These are phyloP conservation scores for Teratosphaeria viscida DNA, from an alignment of 2,329 filamentous ascomycete genomes.

Conservation along the genomic window DNA sequence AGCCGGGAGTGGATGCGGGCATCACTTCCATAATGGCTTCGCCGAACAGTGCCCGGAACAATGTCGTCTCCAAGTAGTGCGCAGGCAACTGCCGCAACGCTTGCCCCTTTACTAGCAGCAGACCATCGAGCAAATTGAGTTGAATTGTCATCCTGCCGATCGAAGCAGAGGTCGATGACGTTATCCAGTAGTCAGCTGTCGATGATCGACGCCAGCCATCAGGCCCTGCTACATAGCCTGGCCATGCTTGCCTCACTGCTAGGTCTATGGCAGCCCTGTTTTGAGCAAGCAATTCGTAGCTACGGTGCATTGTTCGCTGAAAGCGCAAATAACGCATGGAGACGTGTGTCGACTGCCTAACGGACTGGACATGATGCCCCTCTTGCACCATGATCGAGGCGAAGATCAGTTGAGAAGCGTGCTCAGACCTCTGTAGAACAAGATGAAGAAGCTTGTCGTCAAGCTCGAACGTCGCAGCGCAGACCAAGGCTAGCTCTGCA, in stretches of 20 bases:
- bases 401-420: conserved; percentile 12
- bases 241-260: conserved; percentile 31
- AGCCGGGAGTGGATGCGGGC: conserved; percentile 43
- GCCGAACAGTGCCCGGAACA: conserved; percentile 45
- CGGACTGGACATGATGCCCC: background rate
- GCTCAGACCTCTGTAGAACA: conserved; percentile 6
- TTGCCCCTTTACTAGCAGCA: conserved; percentile 40
- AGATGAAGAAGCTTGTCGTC: conserved; percentile 10
- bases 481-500: conserved; percentile 48
- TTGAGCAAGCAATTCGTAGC: conserved; percentile 3
- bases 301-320: conserved; percentile 10
- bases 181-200: conserved; percentile 13
- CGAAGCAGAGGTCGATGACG: conserved; percentile 16
- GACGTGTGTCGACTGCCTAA: background rate
- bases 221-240: conserved; percentile 19
- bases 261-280: conserved; percentile 7
- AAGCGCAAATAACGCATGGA: conserved; percentile 2
- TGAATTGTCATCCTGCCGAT: conserved; percentile 18
- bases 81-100: conserved; percentile 44
- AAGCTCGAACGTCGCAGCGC: conserved; percentile 37
- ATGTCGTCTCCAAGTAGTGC: conserved; percentile 35
- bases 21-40: conserved; percentile 40
- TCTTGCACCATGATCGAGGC: conserved; percentile 13
- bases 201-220: conserved; percentile 9
- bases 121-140: conserved; percentile 37